Evolutionary conservation across 73 alveolate species (phyloP).

Genomic region (Uronychia setigera): DNA sequence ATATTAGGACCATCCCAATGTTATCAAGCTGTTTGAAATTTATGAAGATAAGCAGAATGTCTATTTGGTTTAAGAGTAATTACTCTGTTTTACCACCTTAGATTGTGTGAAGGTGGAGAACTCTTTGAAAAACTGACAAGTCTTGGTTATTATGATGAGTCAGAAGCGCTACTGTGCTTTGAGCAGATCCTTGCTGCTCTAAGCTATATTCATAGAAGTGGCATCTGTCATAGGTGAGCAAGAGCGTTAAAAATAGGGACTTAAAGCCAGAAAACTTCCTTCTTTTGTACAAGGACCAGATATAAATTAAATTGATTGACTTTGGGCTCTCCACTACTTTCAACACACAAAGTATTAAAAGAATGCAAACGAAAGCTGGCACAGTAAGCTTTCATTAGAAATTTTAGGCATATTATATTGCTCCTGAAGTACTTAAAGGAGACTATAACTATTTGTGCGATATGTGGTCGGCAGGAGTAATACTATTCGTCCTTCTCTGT

Average conservation of each 20-base stretch:
- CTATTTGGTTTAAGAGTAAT: conserved; percentile 21
- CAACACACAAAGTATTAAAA: neutral
- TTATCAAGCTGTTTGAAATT: conserved; percentile 27
- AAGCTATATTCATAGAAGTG: conserved; percentile 7
- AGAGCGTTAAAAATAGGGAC: conserved; percentile 3
- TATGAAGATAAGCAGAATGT: conserved; percentile 18
- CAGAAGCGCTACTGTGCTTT: neutral
- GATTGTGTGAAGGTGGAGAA: conserved; percentile 84
- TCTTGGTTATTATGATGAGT: neutral
- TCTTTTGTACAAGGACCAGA: conserved; percentile 2
- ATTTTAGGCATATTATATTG: conserved; percentile 30
- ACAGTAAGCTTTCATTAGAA: conserved; percentile 27
- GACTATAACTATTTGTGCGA: conserved; percentile 46
- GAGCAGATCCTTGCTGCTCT: conserved; percentile 24
- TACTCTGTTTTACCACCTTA: neutral
- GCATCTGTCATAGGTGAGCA: conserved; percentile 26
- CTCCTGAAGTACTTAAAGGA: conserved; percentile 52
- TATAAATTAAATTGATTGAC: conserved; percentile 48
- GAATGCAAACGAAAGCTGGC: conserved; percentile 61
- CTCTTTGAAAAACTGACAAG: conserved; percentile 57
- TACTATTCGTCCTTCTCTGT: conserved; percentile 38
- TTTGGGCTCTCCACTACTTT: conserved; percentile 50
- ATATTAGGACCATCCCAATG: conserved; percentile 38
- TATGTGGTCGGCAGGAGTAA: conserved; percentile 61
- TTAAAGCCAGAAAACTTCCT: conserved; percentile 34